Base-by-base conservation (phyloP, 2,329 filamentous ascomycete genomes). In the Fusarium annulatum region DNA sequence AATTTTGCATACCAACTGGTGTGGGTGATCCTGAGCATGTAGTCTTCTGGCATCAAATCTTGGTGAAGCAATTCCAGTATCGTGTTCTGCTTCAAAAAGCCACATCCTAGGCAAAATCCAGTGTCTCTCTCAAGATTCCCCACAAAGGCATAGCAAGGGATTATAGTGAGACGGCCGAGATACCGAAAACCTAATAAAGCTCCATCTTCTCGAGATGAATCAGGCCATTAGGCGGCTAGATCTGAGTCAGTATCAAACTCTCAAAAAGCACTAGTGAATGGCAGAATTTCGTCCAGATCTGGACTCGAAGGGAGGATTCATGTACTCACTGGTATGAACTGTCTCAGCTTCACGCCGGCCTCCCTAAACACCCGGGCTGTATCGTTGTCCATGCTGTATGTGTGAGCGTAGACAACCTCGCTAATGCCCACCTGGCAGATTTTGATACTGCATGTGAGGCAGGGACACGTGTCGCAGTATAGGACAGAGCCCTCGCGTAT, bases 381-480 rank as follows among this genome's bases (percentile, higher is more conserved):
- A 81, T 94, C 90, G 45, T 86, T 89, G 79, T 99, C 96, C 92
- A 99, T 98, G 81, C 96, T 96, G 81, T 99, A 99, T 33, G 93
- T 91, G 80, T 97, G 93, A 74, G 91, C 95, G 79, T 97, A 99
- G 19, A 99, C 95, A 19, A 99, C 96, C 86, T 99, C 96, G 46
- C 90, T 91, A 74, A 99, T 97, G 23, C 96, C 96, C 12, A 98
- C 94, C 84, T 99, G 96, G 28, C 94, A 94, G 79, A 99, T 98
- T 86, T 99, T 99, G 85, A 99, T 97, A 78, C 94, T 97, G 83
- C 96, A 99, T 5, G 96, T 99, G 81, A 99, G 86, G 81, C 96
- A 99, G 8, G 96, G 96, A 82, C 96, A 99, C 75, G 95, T 98
- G 80, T 98, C 94, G 83, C 95, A 98, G 84, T 98, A 99, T 33